Evolutionary conservation across 148 eudicot genomes (phyloP).

Genomic region (Beta vulgaris): DNA sequence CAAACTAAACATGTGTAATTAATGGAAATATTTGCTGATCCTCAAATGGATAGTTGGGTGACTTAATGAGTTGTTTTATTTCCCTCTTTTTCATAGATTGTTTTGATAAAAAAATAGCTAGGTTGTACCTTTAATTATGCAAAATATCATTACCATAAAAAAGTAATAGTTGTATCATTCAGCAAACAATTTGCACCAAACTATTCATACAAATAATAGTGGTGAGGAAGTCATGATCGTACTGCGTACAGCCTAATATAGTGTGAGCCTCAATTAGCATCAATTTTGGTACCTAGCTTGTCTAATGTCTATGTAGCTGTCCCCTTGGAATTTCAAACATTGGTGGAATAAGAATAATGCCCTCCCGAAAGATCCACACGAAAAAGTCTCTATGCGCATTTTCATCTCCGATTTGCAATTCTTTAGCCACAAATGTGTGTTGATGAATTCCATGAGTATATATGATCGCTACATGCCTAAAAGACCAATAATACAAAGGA

Average conservation of each 20-base stretch:
- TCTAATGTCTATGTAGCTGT: background rate
- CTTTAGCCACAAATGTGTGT: slow-evolving; percentile 8
- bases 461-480: background rate
- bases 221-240: background rate
- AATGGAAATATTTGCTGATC: too few relatives aligned
- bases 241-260: background rate
- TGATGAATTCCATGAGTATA: background rate
- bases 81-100: too few relatives aligned
- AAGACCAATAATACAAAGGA: slow-evolving; percentile 5
- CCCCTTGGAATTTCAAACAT: background rate
- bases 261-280: background rate
- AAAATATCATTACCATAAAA: too few relatives aligned
- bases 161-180: too few relatives aligned
- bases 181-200: too few relatives aligned
- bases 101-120: too few relatives aligned
- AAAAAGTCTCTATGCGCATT: background rate
- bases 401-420: slow-evolving; percentile 5
- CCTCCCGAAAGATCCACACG: background rate
- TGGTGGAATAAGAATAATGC: background rate
- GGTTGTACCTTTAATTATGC: too few relatives aligned
- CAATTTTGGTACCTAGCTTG: background rate
- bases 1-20: too few relatives aligned
- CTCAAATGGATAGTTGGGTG: too few relatives aligned
- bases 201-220: background rate
- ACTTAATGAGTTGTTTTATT: too few relatives aligned